Conservation (phyloP, 352 stramenopile genomes). For the Globisporangium abappressorium region DNA sequence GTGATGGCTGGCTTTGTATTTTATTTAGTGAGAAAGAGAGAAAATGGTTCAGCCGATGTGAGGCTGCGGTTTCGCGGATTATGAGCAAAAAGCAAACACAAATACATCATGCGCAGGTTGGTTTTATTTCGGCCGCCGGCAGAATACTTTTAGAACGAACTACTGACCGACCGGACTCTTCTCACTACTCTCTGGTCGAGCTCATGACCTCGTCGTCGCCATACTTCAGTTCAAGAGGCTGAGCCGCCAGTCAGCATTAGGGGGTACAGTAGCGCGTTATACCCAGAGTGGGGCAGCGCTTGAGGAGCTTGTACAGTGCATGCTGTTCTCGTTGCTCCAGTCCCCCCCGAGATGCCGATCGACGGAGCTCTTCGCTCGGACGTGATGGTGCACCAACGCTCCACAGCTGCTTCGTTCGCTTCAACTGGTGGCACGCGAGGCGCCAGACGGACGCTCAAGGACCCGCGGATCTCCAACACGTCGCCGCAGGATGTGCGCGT, state of each 20-base stretch:
- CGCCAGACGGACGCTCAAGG: slow-evolving; percentile 18
- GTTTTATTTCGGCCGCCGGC: background rate
- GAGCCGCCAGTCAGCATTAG: background rate
- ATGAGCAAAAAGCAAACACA: background rate
- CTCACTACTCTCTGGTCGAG: background rate
- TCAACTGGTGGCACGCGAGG: slow-evolving; percentile 7
- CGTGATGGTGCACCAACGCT: background rate
- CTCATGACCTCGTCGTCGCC: background rate
- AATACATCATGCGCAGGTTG: background rate
- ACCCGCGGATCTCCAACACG: slow-evolving; percentile 43
- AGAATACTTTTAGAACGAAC: background rate
- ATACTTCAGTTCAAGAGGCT: background rate
- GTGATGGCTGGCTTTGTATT: background rate
- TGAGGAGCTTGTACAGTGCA: too few species aligned
- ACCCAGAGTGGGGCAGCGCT: too few species aligned
- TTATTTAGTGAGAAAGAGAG: background rate
- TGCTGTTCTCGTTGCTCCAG: background rate
- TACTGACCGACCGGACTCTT: background rate
- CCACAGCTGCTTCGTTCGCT: background rate
- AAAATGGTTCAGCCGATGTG: background rate
- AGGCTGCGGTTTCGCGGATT: slow-evolving; percentile 4
- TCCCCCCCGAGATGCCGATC: background rate
- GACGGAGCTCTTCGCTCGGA: background rate
- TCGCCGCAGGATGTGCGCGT: slow-evolving; percentile 41
- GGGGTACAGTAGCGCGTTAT: too few species aligned